A percentile compares a stretch with the other conserved stretches of the same genome.
Conservation (phyloP, 129 eudicot genomes). For the carrot (Daucus carota) region DH1_v3.0 NC_030388.2:2086001-2086500, state of each 20-base stretch:
- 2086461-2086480: constrained; percentile 2
- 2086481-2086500: constrained; percentile 10
- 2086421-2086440: constrained; percentile 2
- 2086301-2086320: background rate
- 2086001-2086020: too few species aligned
- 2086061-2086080: too few species aligned
- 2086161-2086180: too few species aligned
- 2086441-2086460: background rate
- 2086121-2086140: too few species aligned
- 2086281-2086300: background rate
- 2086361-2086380: constrained; percentile 13
- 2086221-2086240: background rate
- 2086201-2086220: too few species aligned
- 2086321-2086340: background rate
- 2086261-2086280: background rate
- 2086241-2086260: too few species aligned
- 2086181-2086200: too few species aligned
- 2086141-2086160: too few species aligned
- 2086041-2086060: too few species aligned
- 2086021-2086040: too few species aligned
- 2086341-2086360: constrained; percentile 19
- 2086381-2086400: background rate
- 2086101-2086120: too few species aligned
- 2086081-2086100: too few species aligned
- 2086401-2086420: background rate